These are phyloP conservation scores for Groenewaldozyma sp. DNA, from an alignment of 1,139 yeast genomes.

Conservation along the genomic window DNA sequence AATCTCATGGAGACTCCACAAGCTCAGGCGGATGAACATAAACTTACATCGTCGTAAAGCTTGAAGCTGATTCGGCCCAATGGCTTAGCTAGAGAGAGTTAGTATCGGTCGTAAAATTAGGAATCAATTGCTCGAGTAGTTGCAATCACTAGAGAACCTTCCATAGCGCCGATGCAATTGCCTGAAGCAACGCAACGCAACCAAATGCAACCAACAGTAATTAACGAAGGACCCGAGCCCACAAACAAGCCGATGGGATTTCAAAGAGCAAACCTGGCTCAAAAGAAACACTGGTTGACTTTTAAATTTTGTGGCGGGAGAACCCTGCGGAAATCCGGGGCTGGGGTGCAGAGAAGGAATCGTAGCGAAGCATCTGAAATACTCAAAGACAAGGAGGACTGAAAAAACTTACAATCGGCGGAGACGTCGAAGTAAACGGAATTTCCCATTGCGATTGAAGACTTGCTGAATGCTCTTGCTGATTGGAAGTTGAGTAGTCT, in stretches of 20 bases:
- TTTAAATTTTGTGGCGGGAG: background rate
- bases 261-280: background rate
- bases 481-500: conserved; percentile 11
- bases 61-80: conserved; percentile 73
- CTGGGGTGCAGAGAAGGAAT: too few relatives aligned
- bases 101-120: conserved; percentile 1
- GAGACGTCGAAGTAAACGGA: conserved; percentile 72
- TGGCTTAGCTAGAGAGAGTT: conserved; percentile 36
- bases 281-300: too few relatives aligned
- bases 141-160: conserved; percentile 1
- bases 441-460: conserved; percentile 27
- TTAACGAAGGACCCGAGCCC: conserved; percentile 1
- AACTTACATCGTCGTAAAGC: conserved; percentile 67
- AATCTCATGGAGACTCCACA: too few relatives aligned
- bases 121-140: conserved; percentile 1
- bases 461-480: conserved; percentile 15
- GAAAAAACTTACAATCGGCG: conserved; percentile 43
- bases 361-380: too few relatives aligned
- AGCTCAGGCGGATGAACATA: too few relatives aligned
- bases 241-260: background rate
- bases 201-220: conserved; percentile 1
- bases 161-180: background rate
- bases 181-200: background rate
- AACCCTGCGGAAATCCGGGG: too few relatives aligned
- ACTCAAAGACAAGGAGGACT: background rate